Conservation (phyloP, 139 green algal genomes). For the Protoeuglena noctilucae region DNA sequence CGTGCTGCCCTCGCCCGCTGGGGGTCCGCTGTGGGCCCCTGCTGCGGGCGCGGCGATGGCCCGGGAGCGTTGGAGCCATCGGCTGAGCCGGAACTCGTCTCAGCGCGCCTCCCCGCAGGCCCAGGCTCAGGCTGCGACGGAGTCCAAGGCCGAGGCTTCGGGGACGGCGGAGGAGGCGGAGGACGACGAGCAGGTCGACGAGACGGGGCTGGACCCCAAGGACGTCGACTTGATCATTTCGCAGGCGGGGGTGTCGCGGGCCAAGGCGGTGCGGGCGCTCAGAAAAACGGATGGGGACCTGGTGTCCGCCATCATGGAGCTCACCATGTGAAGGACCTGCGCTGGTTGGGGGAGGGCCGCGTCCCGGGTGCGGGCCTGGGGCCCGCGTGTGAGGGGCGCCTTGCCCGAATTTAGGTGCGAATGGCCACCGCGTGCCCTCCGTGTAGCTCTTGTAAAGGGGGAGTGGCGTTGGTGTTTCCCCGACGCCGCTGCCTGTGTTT, state of each 20-base stretch:
- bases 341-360: neutral
- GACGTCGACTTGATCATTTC: slow-evolving; percentile 98
- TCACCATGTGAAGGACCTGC: slow-evolving; percentile 45
- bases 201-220: slow-evolving; percentile 86
- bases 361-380: neutral
- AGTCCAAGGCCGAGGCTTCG: slow-evolving; percentile 6
- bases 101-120: too few relatives aligned
- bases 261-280: slow-evolving; percentile 83
- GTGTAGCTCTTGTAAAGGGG: too few relatives aligned
- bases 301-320: slow-evolving; percentile 92
- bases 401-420: neutral
- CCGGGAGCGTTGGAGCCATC: too few relatives aligned
- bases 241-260: slow-evolving; percentile 69
- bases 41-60: slow-evolving; percentile 5
- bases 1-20: neutral
- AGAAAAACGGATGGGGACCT: slow-evolving; percentile 86
- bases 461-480: too few relatives aligned
- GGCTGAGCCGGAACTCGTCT: too few relatives aligned
- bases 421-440: too few relatives aligned
- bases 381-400: neutral
- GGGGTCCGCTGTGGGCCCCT: neutral
- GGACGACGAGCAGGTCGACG: slow-evolving; percentile 77
- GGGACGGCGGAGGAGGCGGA: slow-evolving; percentile 41
- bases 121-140: slow-evolving; percentile 13
- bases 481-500: too few relatives aligned